Base-by-base conservation (phyloP, 2,329 filamentous ascomycete species). In the Acarospora socialis region DNA sequence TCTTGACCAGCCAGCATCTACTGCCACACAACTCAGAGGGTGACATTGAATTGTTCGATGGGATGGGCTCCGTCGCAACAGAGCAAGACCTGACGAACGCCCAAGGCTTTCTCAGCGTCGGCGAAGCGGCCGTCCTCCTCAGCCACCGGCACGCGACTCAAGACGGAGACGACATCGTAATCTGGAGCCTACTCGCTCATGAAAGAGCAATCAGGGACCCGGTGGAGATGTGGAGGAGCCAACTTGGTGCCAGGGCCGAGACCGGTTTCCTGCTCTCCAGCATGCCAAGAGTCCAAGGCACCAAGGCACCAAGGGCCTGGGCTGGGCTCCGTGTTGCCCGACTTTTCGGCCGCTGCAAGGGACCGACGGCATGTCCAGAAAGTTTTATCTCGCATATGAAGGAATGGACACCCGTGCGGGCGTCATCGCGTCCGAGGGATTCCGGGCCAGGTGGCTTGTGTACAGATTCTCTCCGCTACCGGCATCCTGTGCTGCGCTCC, bases 191-290 rank as follows among this genome's bases (percentile, higher is more conserved):
- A 4, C 33, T 45, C 6, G 33, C 32, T 28, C 12, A 26, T 9
- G 13, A 31, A 10, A 24, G 40, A 0, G 60, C 63, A 21, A 66
- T 59, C 4, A 64, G 43, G 63, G 30, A 35, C 26, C n/a, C 33
- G 14, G 28, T 26, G 4, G 33, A 32, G 22, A 35, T 38, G 36
- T 38, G 36, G 36, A 38, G 15, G 24, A 31, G 32, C 2, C 36
- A 32, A n/a, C 10, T 35, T 3, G 36, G 33, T 14, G 33, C 22
- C 12, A 35, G 20, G 33, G 28, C 35, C n/a, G 13, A 25, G 28
- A 35, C 33, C 3, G 36, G 33, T 7, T 33, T 33, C 9, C 18
- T 38, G 20, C 24, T 38, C 2, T 35, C 33, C 9, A 38, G 36
- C n/a, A n/a, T n/a, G 7, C 17, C 16, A 30, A 20, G 8, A 24